A percentile compares a stretch with the other conserved stretches of the same genome.
These are phyloP conservation scores for Oryza longistaminata DNA, from an alignment of 176 grass and related monocot species.

Conservation along the genomic window DNA sequence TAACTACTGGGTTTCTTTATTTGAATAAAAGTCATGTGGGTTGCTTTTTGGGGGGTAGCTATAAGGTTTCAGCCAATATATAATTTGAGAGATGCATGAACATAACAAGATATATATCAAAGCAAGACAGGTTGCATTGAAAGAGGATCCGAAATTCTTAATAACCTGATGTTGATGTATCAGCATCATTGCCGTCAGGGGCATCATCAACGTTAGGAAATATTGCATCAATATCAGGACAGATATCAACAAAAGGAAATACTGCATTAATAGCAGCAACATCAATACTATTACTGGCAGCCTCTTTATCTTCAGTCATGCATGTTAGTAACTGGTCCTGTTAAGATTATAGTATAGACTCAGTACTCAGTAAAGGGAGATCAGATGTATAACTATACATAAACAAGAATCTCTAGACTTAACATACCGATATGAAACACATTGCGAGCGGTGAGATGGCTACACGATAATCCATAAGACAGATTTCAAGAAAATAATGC, in stretches of 20 bases:
- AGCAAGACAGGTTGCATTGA: neutral
- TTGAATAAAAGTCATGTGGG: no score
- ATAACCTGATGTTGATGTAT: neutral
- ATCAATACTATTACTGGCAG: neutral
- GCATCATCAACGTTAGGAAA: slow-evolving; percentile 1
- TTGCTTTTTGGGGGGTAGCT: no score
- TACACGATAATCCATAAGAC: neutral
- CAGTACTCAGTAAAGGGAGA: neutral
- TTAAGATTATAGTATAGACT: neutral
- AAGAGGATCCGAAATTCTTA: neutral
- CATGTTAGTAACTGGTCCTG: neutral
- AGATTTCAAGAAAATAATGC: neutral
- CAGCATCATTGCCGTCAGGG: neutral
- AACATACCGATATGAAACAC: neutral
- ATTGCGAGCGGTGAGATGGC: neutral
- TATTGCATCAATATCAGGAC: neutral
- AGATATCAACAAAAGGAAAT: neutral
- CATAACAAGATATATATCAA: neutral
- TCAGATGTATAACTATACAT: neutral
- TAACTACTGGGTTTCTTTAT: no score
- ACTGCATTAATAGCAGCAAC: neutral
- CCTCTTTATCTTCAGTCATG: neutral
- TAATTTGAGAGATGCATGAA: neutral
- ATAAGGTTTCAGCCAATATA: neutral
- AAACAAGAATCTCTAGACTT: neutral